Percentiles rank a stretch among this genome's conserved stretches.
Conservation (phyloP, 1,284 basidiomycete species). For the Tetrapyrgos nigripes region DNA sequence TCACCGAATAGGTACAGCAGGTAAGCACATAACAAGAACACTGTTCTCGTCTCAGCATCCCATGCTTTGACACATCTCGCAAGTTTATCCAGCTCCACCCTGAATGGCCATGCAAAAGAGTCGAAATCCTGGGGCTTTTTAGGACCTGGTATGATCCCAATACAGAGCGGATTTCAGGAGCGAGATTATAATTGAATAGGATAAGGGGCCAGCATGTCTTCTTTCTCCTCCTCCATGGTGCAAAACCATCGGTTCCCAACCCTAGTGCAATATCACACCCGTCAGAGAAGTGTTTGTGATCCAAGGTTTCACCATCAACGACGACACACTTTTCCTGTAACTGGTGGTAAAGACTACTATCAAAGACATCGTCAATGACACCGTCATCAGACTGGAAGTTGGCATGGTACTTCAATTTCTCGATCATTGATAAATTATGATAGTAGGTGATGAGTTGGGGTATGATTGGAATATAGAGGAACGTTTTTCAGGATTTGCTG, state of each 20-base stretch:
- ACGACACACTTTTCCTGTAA: conserved; percentile 33
- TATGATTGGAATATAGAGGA: not conserved
- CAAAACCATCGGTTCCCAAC: conserved; percentile 42
- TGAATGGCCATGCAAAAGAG: conserved; percentile 37
- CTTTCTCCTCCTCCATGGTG: conserved; percentile 31
- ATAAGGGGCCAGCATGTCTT: conserved; percentile 39
- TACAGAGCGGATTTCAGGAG: conserved; percentile 31
- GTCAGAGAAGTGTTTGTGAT: no score
- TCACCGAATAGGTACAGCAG: no score
- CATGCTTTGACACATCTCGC: conserved; percentile 18
- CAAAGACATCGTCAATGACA: not conserved
- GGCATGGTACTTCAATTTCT: not conserved
- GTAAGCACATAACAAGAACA: conserved; percentile 23
- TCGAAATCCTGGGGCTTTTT: conserved; percentile 35
- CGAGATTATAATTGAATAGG: conserved; percentile 36
- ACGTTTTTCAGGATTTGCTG: conserved; percentile 16
- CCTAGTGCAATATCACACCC: no score
- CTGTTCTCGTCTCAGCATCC: no score
- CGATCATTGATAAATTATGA: not conserved
- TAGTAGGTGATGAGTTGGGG: not conserved
- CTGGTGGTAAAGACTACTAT: conserved; percentile 16
- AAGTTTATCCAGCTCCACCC: conserved; percentile 30
- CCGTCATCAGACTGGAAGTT: not conserved
- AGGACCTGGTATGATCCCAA: conserved; percentile 40
- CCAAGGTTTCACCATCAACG: conserved; percentile 35